Evolutionary conservation across 2,329 filamentous ascomycete genomes (phyloP), one percentile per base, ranked within the genome.

Genomic region (Dothiorella sarmentorum): DNA sequence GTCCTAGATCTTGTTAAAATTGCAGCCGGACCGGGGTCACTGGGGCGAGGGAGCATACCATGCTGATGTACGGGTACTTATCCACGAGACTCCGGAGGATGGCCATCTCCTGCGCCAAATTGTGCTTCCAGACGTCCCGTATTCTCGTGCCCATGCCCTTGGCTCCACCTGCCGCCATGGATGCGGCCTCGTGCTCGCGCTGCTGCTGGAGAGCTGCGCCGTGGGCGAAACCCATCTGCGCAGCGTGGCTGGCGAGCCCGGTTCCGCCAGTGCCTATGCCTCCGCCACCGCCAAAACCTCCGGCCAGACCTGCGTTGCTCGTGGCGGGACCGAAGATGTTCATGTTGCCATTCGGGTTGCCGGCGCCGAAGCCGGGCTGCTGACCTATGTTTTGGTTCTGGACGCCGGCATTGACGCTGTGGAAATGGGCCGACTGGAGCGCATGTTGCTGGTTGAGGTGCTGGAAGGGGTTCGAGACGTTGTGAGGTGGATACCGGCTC

Each of bases 51-150:
- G 24, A 45, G 49, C 56, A 71, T 79, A 96, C 92, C 94, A 99
- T 97, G 67, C 92, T 93, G 75, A 99, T 93, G 71, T 95, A 97
- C 40, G 91, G 90, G 73, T 95, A 97, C 68, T 89, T 90, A 62
- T 96, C 89, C 63, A 97, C 85, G 67, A 97, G 78, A 60, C 89
- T 85, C 72, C 93, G 83, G 65, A 99, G 75, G 51, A 89, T 79
- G 7, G 85, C 87, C 88, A 99, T 94, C 77, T 99, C 94, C 69
- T 95, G 89, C 24, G 90, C 84, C 63, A 97, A 76, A 68, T 97
- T 97, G 66, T 91, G 85, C 71, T 88, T 89, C 94, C 94, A 99
- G 37, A 99, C 94, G 68, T 99, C 93, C 64, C 92, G 85, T 86
- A 97, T 97, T 72, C 91, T 83, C 62, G 86, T 85, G 68, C 91